These are phyloP conservation scores for Scenedesmus sp. DNA, from an alignment of 163 green algal genomes.

Conservation along the genomic window DNA sequence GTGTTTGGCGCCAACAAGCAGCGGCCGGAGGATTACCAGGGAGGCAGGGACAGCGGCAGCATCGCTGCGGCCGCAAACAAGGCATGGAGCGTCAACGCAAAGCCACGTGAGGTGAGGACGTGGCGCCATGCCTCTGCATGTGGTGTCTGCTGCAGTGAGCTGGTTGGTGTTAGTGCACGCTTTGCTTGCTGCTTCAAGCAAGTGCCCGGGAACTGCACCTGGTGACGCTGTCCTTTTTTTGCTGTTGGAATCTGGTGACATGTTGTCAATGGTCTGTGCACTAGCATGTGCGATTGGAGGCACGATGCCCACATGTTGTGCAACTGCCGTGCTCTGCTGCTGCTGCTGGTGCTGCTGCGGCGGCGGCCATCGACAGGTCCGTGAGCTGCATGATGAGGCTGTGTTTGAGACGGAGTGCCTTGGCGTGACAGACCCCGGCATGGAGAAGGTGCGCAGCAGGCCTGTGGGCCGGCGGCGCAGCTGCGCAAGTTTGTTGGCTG, in stretches of 20 bases:
- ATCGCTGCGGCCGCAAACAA: constrained; percentile 75
- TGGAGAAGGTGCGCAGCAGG: constrained; percentile 45
- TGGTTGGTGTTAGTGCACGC: not conserved
- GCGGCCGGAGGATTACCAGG: constrained; percentile 79
- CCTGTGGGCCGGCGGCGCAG: not conserved
- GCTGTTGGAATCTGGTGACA: too few relatives aligned
- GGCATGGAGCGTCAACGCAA: constrained; percentile 54
- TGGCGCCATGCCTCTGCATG: not conserved
- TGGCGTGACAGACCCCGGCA: constrained; percentile 32
- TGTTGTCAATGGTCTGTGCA: too few relatives aligned
- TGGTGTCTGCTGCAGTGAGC: not conserved
- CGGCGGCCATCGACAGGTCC: constrained; percentile 44
- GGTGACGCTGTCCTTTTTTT: too few relatives aligned
- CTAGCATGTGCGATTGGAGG: not conserved
- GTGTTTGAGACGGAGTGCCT: constrained; percentile 77
- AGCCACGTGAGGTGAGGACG: constrained; percentile 58
- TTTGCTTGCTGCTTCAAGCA: not conserved
- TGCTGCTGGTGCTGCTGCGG: constrained; percentile 8
- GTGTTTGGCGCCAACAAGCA: constrained; percentile 76
- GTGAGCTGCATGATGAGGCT: constrained; percentile 82
- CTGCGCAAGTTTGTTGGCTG: not conserved
- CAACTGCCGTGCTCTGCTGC: not conserved
- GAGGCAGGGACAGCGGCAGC: constrained; percentile 69
- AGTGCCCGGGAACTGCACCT: not conserved
- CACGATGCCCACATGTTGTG: not conserved